Evolutionary conservation across 108 stramenopile species (phyloP), one percentile per base, ranked within the genome.

Genomic region (Cyclotella sp.): DNA sequence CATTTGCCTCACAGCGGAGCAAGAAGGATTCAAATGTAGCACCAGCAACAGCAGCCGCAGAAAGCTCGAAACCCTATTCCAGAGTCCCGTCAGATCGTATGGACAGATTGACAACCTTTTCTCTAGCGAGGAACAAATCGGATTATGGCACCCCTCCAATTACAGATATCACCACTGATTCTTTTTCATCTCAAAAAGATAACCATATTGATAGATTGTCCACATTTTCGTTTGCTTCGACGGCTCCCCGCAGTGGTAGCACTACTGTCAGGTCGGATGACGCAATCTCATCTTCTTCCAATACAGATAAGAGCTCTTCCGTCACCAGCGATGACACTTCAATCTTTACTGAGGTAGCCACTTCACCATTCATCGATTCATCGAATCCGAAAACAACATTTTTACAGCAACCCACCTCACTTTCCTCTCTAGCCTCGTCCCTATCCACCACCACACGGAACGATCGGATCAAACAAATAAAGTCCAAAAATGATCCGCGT

Each of bases 391-490:
- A 34, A 27, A 54, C 19, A 46, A 40, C 63, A 27, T 63, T 0
- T 11, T 9, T 6, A 26, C 71, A 40, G 45, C 59, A 70, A 39
- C 51, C 26, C 15, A 68, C 67, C 41, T 82, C 81, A 0, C 64
- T 82, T 11, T 82, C 81, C 26, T 75, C 81, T 16, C 52, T 82
- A 27, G 81, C 81, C 41, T 82, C 74, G 46, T 82, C 81, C 0
- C 49, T 82, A 10, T 59, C 58, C 15, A 82, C 70, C 42, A 57
- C 64, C 13, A 58, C 81, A 52, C 81, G 81, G 30, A 69, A 44
- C 27, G 81, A 82, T 65, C 81, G 81, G 19, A 82, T 82, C 42
- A 42, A 66, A 62, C 55, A 66, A 21, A 59, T 75, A 0, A 70
- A 71, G 51, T 28, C 51, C 0, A 24, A 55, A 14, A 82, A 74